Base-by-base conservation (phyloP, 169 alveolate species). In the Theileria orientalis region DNA sequence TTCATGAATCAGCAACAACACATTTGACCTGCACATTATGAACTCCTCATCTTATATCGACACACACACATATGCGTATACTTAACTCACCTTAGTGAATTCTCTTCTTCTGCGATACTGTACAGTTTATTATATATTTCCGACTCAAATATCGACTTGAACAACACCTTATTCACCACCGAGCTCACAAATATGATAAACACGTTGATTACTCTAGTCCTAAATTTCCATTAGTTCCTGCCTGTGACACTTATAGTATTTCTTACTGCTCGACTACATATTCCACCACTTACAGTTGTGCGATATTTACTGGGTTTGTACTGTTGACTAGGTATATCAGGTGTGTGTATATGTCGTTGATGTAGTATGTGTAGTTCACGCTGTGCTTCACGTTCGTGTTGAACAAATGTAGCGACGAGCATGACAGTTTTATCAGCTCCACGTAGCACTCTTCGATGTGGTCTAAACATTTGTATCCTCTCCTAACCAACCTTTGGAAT, bases 381-480 rank as follows among this genome's bases (percentile, higher is more conserved):
- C 32, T 6, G 29, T 40, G 57, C 6, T 40, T 62, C 21, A 62
- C n/a, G 52, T 32, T 23, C 32, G 44, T 3, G 30, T 74, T 19
- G 47, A 52, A 67, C 37, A 13, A 29, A 19, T 51, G 29, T 14
- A 76, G 68, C 9, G 74, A 30, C 21, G 32, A 61, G 67, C 86
- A 76, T 7, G 79, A 23, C 68, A 76, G 51, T 41, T 51, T 57
- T 44, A 76, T 59, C 59, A 69, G 72, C n/a, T 21, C 74, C 7
- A 52, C 54, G 49, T 76, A 30, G 41, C 66, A 67, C 32, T 61
- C 69, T 67, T 54, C 51, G 49, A 54, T 69, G 30, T 57, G 79
- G 42, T 37, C 54, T 16, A 25, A 19, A 37, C 44, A 37, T 14
- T 54, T 21, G 19, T 51, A 3, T 0, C 0, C 3, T n/a, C 32